phyloP scores from a whole-genome alignment of 805 yeast genomes.

The Kockiozyma suomiensis region DNA sequence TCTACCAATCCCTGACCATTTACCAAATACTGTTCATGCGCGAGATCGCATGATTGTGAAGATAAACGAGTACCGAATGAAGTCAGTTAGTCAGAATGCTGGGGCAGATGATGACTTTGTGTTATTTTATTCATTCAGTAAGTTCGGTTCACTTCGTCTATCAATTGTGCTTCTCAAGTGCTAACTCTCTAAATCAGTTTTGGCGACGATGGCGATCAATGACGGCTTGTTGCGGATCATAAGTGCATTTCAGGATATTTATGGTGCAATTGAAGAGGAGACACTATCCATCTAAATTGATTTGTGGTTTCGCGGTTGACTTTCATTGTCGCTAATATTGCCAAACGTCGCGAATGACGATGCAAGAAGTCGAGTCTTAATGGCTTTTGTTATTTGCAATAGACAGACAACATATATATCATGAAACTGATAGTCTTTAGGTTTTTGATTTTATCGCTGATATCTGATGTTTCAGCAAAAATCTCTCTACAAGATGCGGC shows the following conservation, averaged over 20 bases:
- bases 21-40: conserved; percentile 77
- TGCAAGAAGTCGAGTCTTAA: too few species aligned
- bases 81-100: conserved; percentile 39
- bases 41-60: conserved; percentile 69
- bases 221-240: conserved; percentile 65
- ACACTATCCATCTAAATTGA: conserved; percentile 46
- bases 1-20: conserved; percentile 73
- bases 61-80: conserved; percentile 58
- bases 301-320: neutral
- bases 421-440: too few species aligned
- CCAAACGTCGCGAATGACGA: too few species aligned
- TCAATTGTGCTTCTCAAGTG: neutral
- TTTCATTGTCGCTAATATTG: neutral
- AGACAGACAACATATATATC: too few species aligned
- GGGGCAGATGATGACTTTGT: conserved; percentile 74
- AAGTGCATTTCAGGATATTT: conserved; percentile 56
- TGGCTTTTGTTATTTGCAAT: too few species aligned
- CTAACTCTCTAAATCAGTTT: conserved; percentile 37
- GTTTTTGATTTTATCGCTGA: too few species aligned
- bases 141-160: neutral
- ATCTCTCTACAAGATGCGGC: too few species aligned
- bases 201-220: conserved; percentile 69
- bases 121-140: conserved; percentile 66
- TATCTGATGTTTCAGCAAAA: too few species aligned
- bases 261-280: conserved; percentile 69